Evolutionary conservation across 495 filamentous ascomycete species (phyloP), one percentile per base, ranked within the genome.

Genomic region (Staphylotrichum tortipilum): DNA sequence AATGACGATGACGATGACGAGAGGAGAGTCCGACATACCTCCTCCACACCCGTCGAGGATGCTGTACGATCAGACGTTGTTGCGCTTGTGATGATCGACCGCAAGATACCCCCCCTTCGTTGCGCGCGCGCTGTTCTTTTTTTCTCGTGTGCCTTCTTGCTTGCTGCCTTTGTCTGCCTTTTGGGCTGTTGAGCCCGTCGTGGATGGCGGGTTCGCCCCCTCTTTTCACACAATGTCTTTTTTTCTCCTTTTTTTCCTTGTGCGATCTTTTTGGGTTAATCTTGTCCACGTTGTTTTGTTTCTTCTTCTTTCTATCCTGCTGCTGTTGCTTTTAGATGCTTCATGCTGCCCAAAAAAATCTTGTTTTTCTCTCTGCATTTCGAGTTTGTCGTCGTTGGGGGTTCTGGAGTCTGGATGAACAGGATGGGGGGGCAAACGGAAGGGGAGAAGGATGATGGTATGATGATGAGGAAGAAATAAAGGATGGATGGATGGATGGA

Each of bases 41-140:
- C 6, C 34, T 15, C 10, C n/a, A 3, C 21, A n/a, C 39, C 3
- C 15, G 51, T 53, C 47, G 49, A 55, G 50, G 44, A 36, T 50
- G 45, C 41, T 59, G 53, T 59, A 59, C 53, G 56, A 59, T 59
- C 53, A 56, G 46, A 34, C 37, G 51, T 51, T 56, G 53, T 50
- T 59, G 53, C 53, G 50, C 47, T n/a, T 50, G 53, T 49, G 43
- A 53, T 18, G 44, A 48, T 44, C 21, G 33, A 44, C 19, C 30
- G 23, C 31, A 47, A 48, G 40, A 56, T 56, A 56, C 53, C 53
- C 47, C 50, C n/a, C n/a, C n/a, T n/a, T n/a, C n/a, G n/a, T n/a
- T n/a, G n/a, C n/a, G n/a, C 22, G 24, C 28, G 10, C 15, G 23
- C 15, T 24, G 21, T 26, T 29, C 10, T 15, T 37, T 38, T 14